Evolutionary conservation across 129 eudicot species (phyloP), one percentile per base, ranked within the genome.

Genomic region (Logfia minima): DNA sequence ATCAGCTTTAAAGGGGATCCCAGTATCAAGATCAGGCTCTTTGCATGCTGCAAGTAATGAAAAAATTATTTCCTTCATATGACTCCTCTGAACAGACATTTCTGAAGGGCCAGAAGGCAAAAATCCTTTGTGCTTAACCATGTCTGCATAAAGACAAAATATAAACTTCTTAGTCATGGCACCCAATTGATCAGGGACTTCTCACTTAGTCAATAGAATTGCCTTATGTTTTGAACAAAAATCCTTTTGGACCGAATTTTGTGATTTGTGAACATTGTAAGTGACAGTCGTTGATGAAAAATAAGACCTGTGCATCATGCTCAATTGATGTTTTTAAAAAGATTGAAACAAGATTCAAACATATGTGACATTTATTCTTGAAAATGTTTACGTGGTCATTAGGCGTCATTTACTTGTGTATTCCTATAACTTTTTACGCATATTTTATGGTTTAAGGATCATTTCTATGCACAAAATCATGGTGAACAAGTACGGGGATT

Each of bases 91-190:
- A 72, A 85, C 82, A 71, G 96, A 89, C 62, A 95, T 95, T 72
- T 95, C 99, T 74, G 99, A 95, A 75, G 99, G 99, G 71, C 97
- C 96, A 52, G 99, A 95, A 39, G 99, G 99, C 85, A 95, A 86
- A 77, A 95, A 95, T 24, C 99, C 99, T 83, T 95, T 95, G 88
- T 95, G 91, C 77, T 94, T 95, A 26, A 95, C 99, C 99, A 95
- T 91, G 68, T 91, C 99, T 95, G 88, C 85, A 60, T 48, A 43
- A 68, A 39, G 39, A 35, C 48, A 24, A 56, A 69, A 79, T 24
- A 71, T 18, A 83, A 53, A 69, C 32, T 48, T 35, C 18, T 39
- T 19, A 78, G 69, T 41, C 32, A 65, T 51, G 39, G 61, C 65
- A 51, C 51, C 32, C 34, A 65, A 14, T 19, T 76, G 51, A 76